These are phyloP conservation scores for Ophiobolus disseminans DNA, from an alignment of 2,329 filamentous ascomycete species.

Conservation along the genomic window DNA sequence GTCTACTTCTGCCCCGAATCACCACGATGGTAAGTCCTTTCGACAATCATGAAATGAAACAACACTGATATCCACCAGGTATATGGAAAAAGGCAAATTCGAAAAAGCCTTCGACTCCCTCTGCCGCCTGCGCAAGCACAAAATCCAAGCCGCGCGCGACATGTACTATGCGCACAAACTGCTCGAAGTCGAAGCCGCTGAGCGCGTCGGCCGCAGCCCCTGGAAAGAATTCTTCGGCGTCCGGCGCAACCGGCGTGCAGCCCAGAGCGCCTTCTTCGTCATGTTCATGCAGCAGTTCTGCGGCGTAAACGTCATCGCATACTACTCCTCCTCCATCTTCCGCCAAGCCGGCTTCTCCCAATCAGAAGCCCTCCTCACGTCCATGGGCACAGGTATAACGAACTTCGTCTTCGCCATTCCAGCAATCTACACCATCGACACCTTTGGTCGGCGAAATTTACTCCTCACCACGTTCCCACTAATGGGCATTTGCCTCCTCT, in stretches of 20 bases:
- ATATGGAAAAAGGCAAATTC: conserved; percentile 46
- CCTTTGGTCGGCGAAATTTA: conserved; percentile 54
- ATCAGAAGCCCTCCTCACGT: conserved; percentile 47
- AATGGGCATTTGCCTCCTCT: conserved; percentile 52
- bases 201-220: conserved; percentile 41
- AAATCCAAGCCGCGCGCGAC: conserved; percentile 63
- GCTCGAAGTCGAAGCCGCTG: conserved; percentile 45
- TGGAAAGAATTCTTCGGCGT: conserved; percentile 45
- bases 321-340: conserved; percentile 40
- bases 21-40: conserved; percentile 32
- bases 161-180: conserved; percentile 58
- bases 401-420: conserved; percentile 57
- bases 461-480: conserved; percentile 56
- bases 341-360: conserved; percentile 43
- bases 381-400: conserved; percentile 54
- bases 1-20: conserved; percentile 42
- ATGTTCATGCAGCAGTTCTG: conserved; percentile 48
- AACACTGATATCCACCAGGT: too few species aligned
- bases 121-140: conserved; percentile 61
- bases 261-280: conserved; percentile 41
- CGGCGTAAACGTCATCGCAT: conserved; percentile 34
- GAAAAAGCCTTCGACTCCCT: conserved; percentile 41
- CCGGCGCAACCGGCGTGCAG: conserved; percentile 43
- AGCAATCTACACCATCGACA: conserved; percentile 53
- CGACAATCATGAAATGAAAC: too few species aligned